Conservation (phyloP, 192 early-diverging fungal species). For the Helicostylum pulchrum region DNA sequence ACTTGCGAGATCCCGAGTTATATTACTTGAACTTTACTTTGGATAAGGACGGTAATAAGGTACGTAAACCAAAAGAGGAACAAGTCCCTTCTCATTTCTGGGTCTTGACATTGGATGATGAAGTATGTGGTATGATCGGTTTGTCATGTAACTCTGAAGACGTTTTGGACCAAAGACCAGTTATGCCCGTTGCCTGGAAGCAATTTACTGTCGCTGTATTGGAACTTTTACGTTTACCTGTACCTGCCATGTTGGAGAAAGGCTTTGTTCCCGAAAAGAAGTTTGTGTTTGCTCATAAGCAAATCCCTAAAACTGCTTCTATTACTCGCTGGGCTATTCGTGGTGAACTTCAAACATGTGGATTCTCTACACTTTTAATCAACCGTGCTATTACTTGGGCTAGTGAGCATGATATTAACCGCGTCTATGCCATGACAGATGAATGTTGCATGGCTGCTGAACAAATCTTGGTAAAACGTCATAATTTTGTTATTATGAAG, state of each 20-base stretch:
- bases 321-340: slow-evolving; percentile 28
- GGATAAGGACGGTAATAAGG: slow-evolving; percentile 16
- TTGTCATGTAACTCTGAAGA: slow-evolving; percentile 18
- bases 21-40: slow-evolving; percentile 28
- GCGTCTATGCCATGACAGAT: slow-evolving; percentile 25
- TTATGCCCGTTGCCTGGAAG: slow-evolving; percentile 7
- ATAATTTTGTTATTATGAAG: slow-evolving; percentile 13
- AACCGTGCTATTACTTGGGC: slow-evolving; percentile 27
- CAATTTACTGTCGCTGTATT: slow-evolving; percentile 6
- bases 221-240: slow-evolving; percentile 3
- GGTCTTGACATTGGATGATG: slow-evolving; percentile 31
- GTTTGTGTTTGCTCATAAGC: slow-evolving; percentile 9
- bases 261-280: background rate
- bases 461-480: slow-evolving; percentile 14
- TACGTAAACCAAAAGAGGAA: slow-evolving; percentile 10
- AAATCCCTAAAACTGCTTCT: slow-evolving; percentile 24
- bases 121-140: slow-evolving; percentile 28
- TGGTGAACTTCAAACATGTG: slow-evolving; percentile 26
- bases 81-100: slow-evolving; percentile 30
- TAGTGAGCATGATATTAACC: slow-evolving; percentile 24
- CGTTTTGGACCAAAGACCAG: slow-evolving; percentile 13
- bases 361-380: slow-evolving; percentile 27
- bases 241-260: background rate
- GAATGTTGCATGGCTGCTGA: slow-evolving; percentile 15
- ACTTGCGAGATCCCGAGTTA: slow-evolving; percentile 28